Base-by-base conservation (phyloP, 2,329 filamentous ascomycete species). In the Aspergillus pseudoterreus region DNA sequence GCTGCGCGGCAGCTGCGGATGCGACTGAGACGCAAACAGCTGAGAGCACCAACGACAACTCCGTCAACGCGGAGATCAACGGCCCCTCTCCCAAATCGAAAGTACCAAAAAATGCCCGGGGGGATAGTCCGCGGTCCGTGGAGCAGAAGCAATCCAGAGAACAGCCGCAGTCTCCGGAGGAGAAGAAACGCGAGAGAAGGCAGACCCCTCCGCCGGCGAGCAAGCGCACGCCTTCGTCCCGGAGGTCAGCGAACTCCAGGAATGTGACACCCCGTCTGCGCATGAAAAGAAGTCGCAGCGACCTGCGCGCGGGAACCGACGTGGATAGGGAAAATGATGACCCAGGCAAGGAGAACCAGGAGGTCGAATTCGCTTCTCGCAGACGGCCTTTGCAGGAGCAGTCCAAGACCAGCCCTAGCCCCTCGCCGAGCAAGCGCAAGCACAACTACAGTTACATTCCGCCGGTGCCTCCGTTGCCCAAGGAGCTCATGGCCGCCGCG, bases 391-490 rank as follows among this genome's bases (percentile, higher is more conserved):
- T 52, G 9, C 49, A 35, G n/a, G 45, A 50, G 35, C 30, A 35
- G 43, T 42, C 53, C 32, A 43, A 39, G 55, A 51, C 44, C 45
- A 57, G 22, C 45, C 58, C 22, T 50, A 60, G 42, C 43, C 55
- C 48, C 4, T 52, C 58, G 14, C 55, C 62, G 39, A 47, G 45
- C 9, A 60, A 52, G 30, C 36, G 21, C 14, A 19, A 50, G 45
- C 24, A 42, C 10, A 56, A 51, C 8, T 62, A 68, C 27, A 62
- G 67, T 14, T 65, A 71, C 43, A 67, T 74, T 45, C 71, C 71
- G 2, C 71, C 71, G 12, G 70, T 74, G 2, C 71, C 71, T 14
- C 71, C 71, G 2, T 54, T 74, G 1, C 71, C 71, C 0, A 66
- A 69, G 24, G 65, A 70, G 15, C 56, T 70, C 19, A 59, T 61